Conservation (phyloP, 2,329 filamentous ascomycete species). For the Fusarium succisae region DNA sequence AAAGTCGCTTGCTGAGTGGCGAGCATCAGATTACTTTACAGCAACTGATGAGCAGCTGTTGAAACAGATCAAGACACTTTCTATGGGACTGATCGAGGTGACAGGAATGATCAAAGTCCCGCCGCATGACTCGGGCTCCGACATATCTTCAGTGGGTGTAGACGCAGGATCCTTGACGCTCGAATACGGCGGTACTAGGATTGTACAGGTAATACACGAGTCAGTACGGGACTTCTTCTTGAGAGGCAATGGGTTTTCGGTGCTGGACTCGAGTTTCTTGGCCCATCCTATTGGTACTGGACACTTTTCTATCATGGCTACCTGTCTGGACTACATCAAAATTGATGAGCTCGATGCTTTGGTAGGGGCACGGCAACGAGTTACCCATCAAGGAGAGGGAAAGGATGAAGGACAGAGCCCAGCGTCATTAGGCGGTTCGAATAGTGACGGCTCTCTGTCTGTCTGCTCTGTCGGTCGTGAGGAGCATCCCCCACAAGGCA, state of each 20-base stretch:
- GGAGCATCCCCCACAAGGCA: rapidly evolving
- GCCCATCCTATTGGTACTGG: neutral
- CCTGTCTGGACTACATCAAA: rapidly evolving
- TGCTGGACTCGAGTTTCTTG: rapidly evolving
- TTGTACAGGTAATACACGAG: neutral
- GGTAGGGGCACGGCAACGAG: rapidly evolving
- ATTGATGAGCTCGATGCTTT: neutral
- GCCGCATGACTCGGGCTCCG: neutral
- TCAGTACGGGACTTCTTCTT: neutral
- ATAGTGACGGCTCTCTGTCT: neutral
- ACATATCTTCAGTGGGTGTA: neutral
- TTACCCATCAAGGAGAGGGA: rapidly evolving
- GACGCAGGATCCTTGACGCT: neutral
- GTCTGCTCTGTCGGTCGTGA: rapidly evolving
- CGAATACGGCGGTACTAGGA: neutral
- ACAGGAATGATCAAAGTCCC: neutral
- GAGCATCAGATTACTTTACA: neutral
- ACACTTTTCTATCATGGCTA: neutral
- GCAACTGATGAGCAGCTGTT: neutral
- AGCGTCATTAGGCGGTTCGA: rapidly evolving
- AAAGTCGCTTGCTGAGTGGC: neutral
- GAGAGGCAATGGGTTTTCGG: neutral
- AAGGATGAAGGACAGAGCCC: neutral
- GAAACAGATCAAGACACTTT: neutral
- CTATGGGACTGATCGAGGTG: neutral